phyloP scores from a whole-genome alignment of 2,329 filamentous ascomycete genomes.

The Pseudogymnoascus sp. region DNA sequence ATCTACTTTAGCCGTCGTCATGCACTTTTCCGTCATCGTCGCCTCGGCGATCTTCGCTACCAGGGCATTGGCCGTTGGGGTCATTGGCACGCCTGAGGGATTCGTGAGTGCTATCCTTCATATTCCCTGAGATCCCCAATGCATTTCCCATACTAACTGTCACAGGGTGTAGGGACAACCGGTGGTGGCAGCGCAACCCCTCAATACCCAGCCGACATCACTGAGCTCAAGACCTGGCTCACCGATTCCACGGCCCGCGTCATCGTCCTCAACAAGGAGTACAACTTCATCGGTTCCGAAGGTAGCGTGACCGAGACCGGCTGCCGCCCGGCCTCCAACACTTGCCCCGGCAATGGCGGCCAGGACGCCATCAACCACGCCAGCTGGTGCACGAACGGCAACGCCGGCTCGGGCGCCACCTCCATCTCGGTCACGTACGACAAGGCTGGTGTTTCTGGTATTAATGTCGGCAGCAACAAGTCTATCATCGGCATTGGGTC shows the following conservation, averaged over 20 bases:
- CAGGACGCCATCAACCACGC: constrained; percentile 54
- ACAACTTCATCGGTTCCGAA: constrained; percentile 48
- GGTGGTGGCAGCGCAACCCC: constrained; percentile 48
- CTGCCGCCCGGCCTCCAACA: constrained; percentile 46
- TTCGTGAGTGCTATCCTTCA: constrained; percentile 12
- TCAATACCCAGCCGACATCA: constrained; percentile 45
- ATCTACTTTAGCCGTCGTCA: neutral
- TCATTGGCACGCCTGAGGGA: constrained; percentile 15
- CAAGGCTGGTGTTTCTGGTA: constrained; percentile 19
- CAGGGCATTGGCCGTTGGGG: constrained; percentile 8
- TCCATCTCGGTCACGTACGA: constrained; percentile 23
- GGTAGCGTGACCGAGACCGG: constrained; percentile 44
- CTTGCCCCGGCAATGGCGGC: constrained; percentile 29
- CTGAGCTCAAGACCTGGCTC: constrained; percentile 52
- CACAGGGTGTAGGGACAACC: constrained; percentile 39
- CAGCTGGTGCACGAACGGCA: constrained; percentile 46
- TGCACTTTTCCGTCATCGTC: neutral
- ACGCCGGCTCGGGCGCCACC: constrained; percentile 3
- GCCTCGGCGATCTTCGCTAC: neutral
- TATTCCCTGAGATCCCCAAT: neutral
- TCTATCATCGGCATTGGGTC: constrained; percentile 20
- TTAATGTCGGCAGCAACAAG: constrained; percentile 23
- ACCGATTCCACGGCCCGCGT: constrained; percentile 44
- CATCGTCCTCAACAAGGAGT: constrained; percentile 48
- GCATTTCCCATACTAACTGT: constrained; percentile 8